Evolutionary conservation across 352 stramenopile species (phyloP).

Genomic region (Phytopythium kandeliae): DNA sequence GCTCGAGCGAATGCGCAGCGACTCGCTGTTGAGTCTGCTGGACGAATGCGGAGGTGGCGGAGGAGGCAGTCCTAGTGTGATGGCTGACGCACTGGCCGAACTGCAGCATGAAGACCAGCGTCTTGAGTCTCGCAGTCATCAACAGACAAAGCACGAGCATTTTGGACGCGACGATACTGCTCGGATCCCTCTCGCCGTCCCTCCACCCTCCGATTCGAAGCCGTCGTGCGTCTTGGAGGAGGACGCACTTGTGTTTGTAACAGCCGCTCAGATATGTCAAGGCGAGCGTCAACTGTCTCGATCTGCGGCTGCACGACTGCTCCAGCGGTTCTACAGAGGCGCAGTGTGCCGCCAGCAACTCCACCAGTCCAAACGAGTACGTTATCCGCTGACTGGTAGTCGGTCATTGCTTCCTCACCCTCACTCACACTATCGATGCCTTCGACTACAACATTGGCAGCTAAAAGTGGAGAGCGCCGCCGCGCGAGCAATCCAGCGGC

Average conservation of each 20-base stretch:
- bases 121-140: too few species aligned
- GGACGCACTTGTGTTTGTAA: slow-evolving; percentile 1
- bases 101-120: too few species aligned
- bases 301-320: slow-evolving; percentile 7
- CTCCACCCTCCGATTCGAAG: not conserved
- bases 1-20: slow-evolving; percentile 23
- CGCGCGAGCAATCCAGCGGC: slow-evolving; percentile 17
- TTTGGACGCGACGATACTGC: not conserved
- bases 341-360: slow-evolving; percentile 18
- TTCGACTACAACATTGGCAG: not conserved
- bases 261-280: not conserved
- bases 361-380: slow-evolving; percentile 19
- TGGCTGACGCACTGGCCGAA: not conserved
- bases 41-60: slow-evolving; percentile 3
- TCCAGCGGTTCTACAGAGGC: slow-evolving; percentile 32
- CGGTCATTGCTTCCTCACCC: not conserved
- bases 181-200: not conserved
- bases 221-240: slow-evolving; percentile 2
- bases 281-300: slow-evolving; percentile 11
- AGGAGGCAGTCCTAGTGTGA: not conserved
- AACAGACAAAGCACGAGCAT: too few species aligned
- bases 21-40: slow-evolving; percentile 13
- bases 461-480: slow-evolving; percentile 12
- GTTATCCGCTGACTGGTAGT: not conserved
- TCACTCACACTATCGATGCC: not conserved